Evolutionary conservation across 2,329 filamentous ascomycete genomes (phyloP).

Genomic region (Lachnellula suecica): DNA sequence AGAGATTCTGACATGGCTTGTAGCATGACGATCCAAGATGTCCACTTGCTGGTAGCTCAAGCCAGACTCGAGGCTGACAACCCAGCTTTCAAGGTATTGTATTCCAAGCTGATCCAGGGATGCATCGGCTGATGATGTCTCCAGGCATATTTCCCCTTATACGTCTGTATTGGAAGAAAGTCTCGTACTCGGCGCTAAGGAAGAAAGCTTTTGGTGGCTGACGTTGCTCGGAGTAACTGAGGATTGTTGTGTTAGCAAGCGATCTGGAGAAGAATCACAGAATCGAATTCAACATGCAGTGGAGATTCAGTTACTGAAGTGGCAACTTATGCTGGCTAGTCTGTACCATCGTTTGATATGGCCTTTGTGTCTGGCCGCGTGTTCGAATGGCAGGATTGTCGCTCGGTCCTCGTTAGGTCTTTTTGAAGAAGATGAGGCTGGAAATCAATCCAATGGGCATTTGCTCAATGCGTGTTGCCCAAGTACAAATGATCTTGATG

Average conservation of each 20-base stretch:
- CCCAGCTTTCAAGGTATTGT: constrained; percentile 52
- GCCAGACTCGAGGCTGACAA: constrained; percentile 54
- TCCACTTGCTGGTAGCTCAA: constrained; percentile 55
- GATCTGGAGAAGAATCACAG: neutral
- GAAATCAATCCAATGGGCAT: neutral
- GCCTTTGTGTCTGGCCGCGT: too few relatives aligned
- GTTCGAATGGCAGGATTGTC: too few relatives aligned
- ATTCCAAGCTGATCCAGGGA: neutral
- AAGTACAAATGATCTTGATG: neutral
- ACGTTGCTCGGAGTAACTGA: neutral
- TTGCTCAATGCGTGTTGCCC: neutral
- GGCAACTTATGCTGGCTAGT: too few relatives aligned
- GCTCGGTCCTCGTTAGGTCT: too few relatives aligned
- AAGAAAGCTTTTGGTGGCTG: neutral
- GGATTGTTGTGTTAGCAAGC: neutral
- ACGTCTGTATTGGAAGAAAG: constrained; percentile 63
- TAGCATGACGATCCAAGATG: constrained; percentile 58
- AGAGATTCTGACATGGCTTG: constrained; percentile 8
- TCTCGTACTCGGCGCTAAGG: constrained; percentile 35
- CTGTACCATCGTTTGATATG: too few relatives aligned
- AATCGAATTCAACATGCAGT: too few relatives aligned
- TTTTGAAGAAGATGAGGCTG: neutral
- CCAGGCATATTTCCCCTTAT: constrained; percentile 61
- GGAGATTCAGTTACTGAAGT: too few relatives aligned
- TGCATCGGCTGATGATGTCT: constrained; percentile 6